Evolutionary conservation across 768 basidiomycete genomes (phyloP).

Genomic region (Tylopilus subfusipes): DNA sequence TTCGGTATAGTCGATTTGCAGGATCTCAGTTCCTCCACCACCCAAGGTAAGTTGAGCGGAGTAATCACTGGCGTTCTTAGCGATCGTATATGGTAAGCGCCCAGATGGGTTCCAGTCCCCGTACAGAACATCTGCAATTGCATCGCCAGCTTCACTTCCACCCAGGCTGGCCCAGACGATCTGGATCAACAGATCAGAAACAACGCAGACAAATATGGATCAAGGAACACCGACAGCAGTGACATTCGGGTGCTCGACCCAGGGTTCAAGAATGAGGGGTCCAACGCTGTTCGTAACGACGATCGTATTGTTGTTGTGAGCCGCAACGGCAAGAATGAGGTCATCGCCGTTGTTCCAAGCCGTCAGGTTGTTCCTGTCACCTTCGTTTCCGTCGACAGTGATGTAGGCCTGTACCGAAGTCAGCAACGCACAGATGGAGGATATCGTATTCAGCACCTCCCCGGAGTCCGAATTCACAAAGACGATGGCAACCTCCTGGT

Average conservation of each 20-base stretch:
- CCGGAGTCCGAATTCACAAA: constrained; percentile 84
- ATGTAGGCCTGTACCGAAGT: constrained; percentile 40
- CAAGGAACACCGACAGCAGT: constrained; percentile 51
- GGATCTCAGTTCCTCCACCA: constrained; percentile 26
- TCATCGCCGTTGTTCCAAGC: constrained; percentile 37
- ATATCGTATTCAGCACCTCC: constrained; percentile 41
- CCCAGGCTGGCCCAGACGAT: constrained; percentile 50
- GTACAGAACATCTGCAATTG: constrained; percentile 73
- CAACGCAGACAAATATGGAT: constrained; percentile 13
- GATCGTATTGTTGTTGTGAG: constrained; percentile 69
- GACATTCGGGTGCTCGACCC: constrained; percentile 74
- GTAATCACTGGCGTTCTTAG: constrained; percentile 53
- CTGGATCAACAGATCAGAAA: constrained; percentile 23
- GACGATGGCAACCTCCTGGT: constrained; percentile 67
- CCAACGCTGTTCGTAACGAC: constrained; percentile 81
- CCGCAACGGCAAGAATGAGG: constrained; percentile 55
- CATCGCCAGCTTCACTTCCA: constrained; percentile 78
- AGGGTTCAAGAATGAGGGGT: constrained; percentile 61
- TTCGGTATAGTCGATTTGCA: constrained; percentile 64
- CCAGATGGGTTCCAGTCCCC: constrained; percentile 75
- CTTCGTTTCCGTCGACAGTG: constrained; percentile 53
- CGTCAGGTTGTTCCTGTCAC: constrained; percentile 38
- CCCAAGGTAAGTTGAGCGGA: constrained; percentile 37
- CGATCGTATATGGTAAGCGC: constrained; percentile 71
- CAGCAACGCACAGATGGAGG: neutral